phyloP scores from a whole-genome alignment of 2,329 filamentous ascomycete genomes.

The Chrysosporium queenslandicum region DNA sequence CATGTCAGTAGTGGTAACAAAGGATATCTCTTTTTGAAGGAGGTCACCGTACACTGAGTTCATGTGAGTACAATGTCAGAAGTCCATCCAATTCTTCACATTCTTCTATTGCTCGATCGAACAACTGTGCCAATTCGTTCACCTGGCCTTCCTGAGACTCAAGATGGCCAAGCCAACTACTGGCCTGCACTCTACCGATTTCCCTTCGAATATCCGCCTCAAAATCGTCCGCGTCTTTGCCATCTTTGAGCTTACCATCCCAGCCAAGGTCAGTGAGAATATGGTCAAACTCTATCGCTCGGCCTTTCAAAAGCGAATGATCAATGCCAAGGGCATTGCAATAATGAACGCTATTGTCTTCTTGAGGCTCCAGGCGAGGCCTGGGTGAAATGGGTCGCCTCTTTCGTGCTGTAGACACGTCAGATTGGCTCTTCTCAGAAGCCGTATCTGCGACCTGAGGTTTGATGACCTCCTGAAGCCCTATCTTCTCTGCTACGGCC shows the following conservation, averaged over 20 bases:
- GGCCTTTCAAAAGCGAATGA: conserved; percentile 61
- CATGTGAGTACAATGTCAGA: conserved; percentile 86
- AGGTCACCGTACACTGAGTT: conserved; percentile 61
- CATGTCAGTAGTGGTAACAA: conserved; percentile 20
- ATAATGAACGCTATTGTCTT: conserved; percentile 69
- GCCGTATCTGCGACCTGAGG: conserved; percentile 33
- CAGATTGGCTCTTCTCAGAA: conserved; percentile 22
- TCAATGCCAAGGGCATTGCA: conserved; percentile 70
- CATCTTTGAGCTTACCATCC: conserved; percentile 66
- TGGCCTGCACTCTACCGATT: conserved; percentile 80
- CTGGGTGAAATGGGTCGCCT: background rate
- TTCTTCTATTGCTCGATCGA: conserved; percentile 84
- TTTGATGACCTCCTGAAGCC: conserved; percentile 22
- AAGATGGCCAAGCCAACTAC: conserved; percentile 75
- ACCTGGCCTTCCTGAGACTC: conserved; percentile 85
- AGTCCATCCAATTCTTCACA: conserved; percentile 94
- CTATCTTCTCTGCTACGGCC: conserved; percentile 7
- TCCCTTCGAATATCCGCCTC: conserved; percentile 77
- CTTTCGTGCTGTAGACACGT: conserved; percentile 14
- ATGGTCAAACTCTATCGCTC: conserved; percentile 68
- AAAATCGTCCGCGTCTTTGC: conserved; percentile 67
- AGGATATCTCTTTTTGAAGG: background rate
- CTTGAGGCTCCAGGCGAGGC: conserved; percentile 31
- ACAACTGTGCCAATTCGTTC: conserved; percentile 70
- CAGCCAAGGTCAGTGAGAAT: conserved; percentile 82